phyloP scores from a whole-genome alignment of 495 filamentous ascomycete genomes.

The Daldinia caldariorum region DNA sequence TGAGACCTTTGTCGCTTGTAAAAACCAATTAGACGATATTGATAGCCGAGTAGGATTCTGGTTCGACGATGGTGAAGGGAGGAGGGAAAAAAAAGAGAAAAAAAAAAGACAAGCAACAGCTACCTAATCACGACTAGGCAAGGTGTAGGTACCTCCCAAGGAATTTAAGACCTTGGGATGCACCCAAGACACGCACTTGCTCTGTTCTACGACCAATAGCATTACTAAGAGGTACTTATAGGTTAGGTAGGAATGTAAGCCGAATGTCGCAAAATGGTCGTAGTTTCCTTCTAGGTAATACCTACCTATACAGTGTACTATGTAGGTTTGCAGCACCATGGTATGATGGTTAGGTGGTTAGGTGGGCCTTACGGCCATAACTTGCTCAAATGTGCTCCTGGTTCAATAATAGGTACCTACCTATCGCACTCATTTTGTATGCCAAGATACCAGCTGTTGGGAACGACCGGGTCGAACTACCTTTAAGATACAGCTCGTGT shows the following conservation, averaged over 20 bases:
- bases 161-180: too few relatives aligned
- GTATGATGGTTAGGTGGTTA: conserved; percentile 13
- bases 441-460: not conserved
- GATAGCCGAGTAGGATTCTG: not conserved
- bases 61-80: not conserved
- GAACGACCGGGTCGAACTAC: too few relatives aligned
- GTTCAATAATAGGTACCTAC: not conserved
- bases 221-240: not conserved
- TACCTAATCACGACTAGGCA: too few relatives aligned
- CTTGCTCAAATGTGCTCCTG: conserved; percentile 33
- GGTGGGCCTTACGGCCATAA: conserved; percentile 17
- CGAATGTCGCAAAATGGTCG: not conserved
- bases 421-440: conserved; percentile 6
- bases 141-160: too few relatives aligned
- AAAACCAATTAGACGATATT: not conserved
- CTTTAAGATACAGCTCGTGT: not conserved
- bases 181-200: not conserved
- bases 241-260: not conserved
- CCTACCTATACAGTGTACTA: not conserved
- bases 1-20: too few relatives aligned
- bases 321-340: not conserved
- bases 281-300: not conserved
- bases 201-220: not conserved
- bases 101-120: not conserved
- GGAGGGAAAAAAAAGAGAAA: not conserved